Evolutionary conservation across 2,329 filamentous ascomycete genomes (phyloP).

Genomic region (Paracorniculantispora psalliotae): DNA sequence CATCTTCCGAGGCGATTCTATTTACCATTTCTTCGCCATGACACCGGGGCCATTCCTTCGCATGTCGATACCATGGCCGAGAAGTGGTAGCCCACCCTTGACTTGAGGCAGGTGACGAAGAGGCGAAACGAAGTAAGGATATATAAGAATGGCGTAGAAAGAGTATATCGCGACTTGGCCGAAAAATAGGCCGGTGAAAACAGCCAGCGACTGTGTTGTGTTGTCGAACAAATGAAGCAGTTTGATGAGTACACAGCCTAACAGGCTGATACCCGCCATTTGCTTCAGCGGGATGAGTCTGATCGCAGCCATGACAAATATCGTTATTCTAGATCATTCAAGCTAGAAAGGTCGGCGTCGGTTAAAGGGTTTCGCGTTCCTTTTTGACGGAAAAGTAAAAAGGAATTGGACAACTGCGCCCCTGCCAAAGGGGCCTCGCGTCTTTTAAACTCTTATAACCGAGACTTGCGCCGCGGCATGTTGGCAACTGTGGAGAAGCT

Average conservation of each 20-base stretch:
- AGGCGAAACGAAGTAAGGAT: conserved; percentile 33
- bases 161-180: conserved; percentile 19
- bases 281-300: conserved; percentile 12
- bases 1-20: conserved; percentile 11
- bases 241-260: conserved; percentile 8
- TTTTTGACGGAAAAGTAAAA: not conserved
- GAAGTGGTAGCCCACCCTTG: conserved; percentile 20
- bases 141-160: conserved; percentile 31
- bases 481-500: conserved; percentile 6
- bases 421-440: not conserved
- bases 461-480: conserved; percentile 8
- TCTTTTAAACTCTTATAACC: not conserved
- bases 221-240: conserved; percentile 7
- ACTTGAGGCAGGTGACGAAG: conserved; percentile 35
- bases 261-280: conserved; percentile 10
- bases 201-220: not conserved
- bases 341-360: too few relatives aligned
- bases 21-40: conserved; percentile 64
- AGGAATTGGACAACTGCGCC: too few relatives aligned
- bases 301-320: conserved; percentile 10
- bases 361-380: not conserved
- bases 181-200: conserved; percentile 1
- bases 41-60: conserved; percentile 7
- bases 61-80: conserved; percentile 10
- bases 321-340: too few relatives aligned